Evolutionary conservation across 345 rosid genomes (phyloP).

Genomic region (Salix koriyanagi): DNA sequence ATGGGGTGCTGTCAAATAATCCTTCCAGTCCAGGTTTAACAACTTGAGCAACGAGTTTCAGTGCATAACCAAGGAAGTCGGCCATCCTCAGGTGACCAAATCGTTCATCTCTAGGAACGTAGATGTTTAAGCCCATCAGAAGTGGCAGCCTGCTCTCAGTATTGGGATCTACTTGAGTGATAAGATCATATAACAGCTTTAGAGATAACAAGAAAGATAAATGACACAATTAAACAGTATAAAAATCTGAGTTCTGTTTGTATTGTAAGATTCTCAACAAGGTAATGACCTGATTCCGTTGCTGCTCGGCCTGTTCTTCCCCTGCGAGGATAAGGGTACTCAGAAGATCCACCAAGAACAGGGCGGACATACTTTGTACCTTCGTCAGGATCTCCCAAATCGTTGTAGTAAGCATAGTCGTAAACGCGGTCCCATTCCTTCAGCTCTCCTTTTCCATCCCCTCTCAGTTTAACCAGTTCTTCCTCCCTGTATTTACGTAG

Average conservation of each 20-base stretch:
- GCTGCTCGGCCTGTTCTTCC: constrained; percentile 44
- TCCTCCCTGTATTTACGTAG: constrained; percentile 37
- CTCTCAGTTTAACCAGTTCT: constrained; percentile 36
- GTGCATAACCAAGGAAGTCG: constrained; percentile 33
- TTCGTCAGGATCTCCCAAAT: constrained; percentile 39
- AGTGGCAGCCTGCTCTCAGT: constrained; percentile 36
- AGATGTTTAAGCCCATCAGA: constrained; percentile 29
- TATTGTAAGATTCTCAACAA: not conserved
- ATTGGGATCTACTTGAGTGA: constrained; percentile 28
- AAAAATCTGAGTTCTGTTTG: not conserved
- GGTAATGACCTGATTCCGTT: constrained; percentile 22
- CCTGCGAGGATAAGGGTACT: constrained; percentile 46
- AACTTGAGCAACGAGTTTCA: constrained; percentile 32
- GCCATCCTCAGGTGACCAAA: constrained; percentile 40
- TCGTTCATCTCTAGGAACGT: constrained; percentile 43
- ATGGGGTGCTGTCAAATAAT: constrained; percentile 23
- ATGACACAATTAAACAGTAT: not conserved
- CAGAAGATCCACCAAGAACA: constrained; percentile 39
- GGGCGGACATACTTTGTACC: constrained; percentile 29
- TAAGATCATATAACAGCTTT: not conserved
- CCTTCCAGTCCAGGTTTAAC: constrained; percentile 29
- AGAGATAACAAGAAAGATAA: not conserved
- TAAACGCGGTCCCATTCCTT: constrained; percentile 43
- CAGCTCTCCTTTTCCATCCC: constrained; percentile 37
- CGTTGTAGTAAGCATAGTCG: constrained; percentile 47